These are phyloP conservation scores for Calonectria leucothoes DNA, from an alignment of 2,329 filamentous ascomycete genomes.

Conservation along the genomic window DNA sequence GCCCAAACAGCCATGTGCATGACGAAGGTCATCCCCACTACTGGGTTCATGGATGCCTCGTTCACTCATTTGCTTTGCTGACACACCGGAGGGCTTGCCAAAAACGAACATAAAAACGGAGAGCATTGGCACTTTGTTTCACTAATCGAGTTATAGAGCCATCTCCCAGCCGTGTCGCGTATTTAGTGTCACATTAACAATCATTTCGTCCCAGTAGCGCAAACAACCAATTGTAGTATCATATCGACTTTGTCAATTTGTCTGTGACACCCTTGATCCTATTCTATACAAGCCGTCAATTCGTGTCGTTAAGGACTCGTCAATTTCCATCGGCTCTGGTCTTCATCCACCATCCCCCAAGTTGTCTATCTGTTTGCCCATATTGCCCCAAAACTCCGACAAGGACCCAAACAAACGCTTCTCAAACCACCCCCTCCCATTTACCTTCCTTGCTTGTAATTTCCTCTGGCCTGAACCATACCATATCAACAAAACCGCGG, in stretches of 20 bases:
- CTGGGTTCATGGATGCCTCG: background rate
- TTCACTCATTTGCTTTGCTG: background rate
- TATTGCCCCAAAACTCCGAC: conserved; percentile 37
- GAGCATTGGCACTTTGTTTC: conserved; percentile 5
- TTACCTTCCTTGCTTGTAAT: background rate
- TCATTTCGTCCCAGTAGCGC: background rate
- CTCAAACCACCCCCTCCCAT: conserved; percentile 22
- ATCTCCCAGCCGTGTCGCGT: background rate
- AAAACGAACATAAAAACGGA: background rate
- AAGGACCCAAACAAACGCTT: conserved; percentile 33
- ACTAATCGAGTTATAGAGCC: background rate
- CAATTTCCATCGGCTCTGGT: conserved; percentile 17
- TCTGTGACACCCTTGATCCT: conserved; percentile 26
- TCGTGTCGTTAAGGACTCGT: conserved; percentile 3
- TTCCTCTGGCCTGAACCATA: background rate
- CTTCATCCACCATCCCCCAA: background rate
- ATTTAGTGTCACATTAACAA: background rate
- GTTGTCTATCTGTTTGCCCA: conserved; percentile 27
- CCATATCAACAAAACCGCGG: background rate
- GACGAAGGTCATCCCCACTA: background rate
- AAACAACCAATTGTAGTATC: conserved; percentile 6
- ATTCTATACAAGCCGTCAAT: conserved; percentile 30
- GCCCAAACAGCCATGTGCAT: background rate
- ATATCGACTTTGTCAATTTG: conserved; percentile 27
- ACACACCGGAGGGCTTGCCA: background rate